These are phyloP conservation scores for Spathaspora sp. DNA, from an alignment of 1,139 yeast species.

Conservation along the genomic window DNA sequence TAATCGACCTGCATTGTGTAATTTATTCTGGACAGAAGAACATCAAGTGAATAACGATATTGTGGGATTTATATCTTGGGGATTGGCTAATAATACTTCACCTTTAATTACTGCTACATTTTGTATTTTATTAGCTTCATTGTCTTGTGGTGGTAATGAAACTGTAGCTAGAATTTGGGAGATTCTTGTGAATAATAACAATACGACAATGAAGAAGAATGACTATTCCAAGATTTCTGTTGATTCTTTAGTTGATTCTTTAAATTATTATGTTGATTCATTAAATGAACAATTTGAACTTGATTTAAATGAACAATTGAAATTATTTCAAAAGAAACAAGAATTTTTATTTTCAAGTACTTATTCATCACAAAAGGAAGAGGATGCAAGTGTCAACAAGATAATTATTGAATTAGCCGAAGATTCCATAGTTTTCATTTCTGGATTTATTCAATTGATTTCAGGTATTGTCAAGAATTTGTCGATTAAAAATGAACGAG, in stretches of 20 bases:
- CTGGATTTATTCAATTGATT: conserved; percentile 60
- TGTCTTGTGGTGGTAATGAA: conserved; percentile 60
- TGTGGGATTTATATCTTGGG: conserved; percentile 86
- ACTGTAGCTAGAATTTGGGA: conserved; percentile 48
- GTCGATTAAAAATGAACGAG: conserved; percentile 22
- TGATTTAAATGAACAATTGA: conserved; percentile 33
- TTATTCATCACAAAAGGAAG: conserved; percentile 15
- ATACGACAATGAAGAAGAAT: conserved; percentile 29
- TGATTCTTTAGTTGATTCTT: conserved; percentile 55
- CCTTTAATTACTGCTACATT: conserved; percentile 83
- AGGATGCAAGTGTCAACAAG: conserved; percentile 17
- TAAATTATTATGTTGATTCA: conserved; percentile 55
- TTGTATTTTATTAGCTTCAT: conserved; percentile 73
- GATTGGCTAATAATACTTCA: conserved; percentile 73
- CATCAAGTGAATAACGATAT: conserved; percentile 34
- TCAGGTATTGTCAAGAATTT: conserved; percentile 37
- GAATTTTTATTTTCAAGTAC: conserved; percentile 34
- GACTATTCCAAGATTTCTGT: conserved; percentile 55
- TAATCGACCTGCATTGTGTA: conserved; percentile 57
- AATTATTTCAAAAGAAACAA: conserved; percentile 34
- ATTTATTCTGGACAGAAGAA: conserved; percentile 71
- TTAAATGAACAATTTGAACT: conserved; percentile 44
- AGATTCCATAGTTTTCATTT: conserved; percentile 73
- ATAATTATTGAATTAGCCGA: conserved; percentile 64
- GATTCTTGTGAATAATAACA: conserved; percentile 31